A percentile compares a stretch with the other conserved stretches of the same genome.
Evolutionary conservation across 1,284 basidiomycete species (phyloP).

Genomic region (Pyrrhoderma noxium): DNA sequence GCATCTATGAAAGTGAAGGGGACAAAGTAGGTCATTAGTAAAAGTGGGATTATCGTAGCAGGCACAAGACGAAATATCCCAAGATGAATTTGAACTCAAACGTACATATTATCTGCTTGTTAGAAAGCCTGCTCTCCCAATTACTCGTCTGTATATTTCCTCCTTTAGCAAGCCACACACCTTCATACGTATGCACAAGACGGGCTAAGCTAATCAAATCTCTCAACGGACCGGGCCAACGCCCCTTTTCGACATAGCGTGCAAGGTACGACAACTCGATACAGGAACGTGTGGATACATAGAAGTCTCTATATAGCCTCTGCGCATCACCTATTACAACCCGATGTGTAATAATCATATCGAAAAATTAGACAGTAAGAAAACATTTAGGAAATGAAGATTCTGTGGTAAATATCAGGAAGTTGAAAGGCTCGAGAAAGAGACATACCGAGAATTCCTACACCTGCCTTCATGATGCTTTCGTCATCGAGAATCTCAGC

Average conservation of each 20-base stretch:
- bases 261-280: constrained; percentile 65
- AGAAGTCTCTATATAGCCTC: constrained; percentile 52
- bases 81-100: constrained; percentile 15
- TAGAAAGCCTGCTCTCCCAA: constrained; percentile 48
- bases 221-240: constrained; percentile 9
- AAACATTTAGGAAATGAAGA: too few relatives aligned
- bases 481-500: constrained; percentile 42
- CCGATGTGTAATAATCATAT: too few relatives aligned
- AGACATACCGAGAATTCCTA: constrained; percentile 58
- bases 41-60: background rate
- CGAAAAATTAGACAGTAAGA: too few relatives aligned
- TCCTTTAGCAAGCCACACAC: constrained; percentile 46
- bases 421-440: too few relatives aligned
- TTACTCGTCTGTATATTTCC: constrained; percentile 49
- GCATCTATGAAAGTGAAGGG: constrained; percentile 43
- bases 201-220: constrained; percentile 50
- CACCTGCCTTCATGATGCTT: constrained; percentile 53
- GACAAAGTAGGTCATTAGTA: background rate
- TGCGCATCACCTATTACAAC: constrained; percentile 55
- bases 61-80: background rate
- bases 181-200: constrained; percentile 51
- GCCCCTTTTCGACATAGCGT: constrained; percentile 44
- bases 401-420: too few relatives aligned
- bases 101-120: constrained; percentile 51
- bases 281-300: constrained; percentile 44